Evolutionary conservation across 2,329 filamentous ascomycete genomes (phyloP), one percentile per base, ranked within the genome.

Genomic region (Pseudogymnoascus sp.): DNA sequence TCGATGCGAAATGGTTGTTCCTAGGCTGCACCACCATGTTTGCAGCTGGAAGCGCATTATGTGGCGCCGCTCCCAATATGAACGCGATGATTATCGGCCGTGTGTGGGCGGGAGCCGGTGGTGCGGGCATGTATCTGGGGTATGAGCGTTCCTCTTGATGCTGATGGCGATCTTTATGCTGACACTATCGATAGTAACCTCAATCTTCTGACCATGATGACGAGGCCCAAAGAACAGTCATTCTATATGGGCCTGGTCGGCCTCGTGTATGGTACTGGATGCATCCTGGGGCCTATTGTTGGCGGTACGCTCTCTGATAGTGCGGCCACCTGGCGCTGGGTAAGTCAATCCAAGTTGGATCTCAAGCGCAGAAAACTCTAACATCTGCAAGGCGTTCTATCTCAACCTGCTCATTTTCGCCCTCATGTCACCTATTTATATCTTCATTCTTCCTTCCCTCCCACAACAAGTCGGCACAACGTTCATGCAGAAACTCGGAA

Each of bases 311-410:
- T 77, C 37, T 64, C 72, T 4, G 70, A 76, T 29, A 67, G 67
- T 4, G 64, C 70, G 4, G 74, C 74, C 1, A 76, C 74, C 5
- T 80, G 78, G 78, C 70, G 78, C 65, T 79, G 35, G 35, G 35
- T 35, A 35, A 35, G 33, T 35, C 33, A 35, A 35, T 10, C 33
- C 33, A 35, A 35, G 33, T 35, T 35, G 33, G 10, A 35, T 35
- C 33, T 35, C 10, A 35, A 35, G 33, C 33, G 33, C 10, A 35
- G 33, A 35, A 35, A 10, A 35, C 33, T 35, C 33, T 35, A 35
- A 35, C 33, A 35, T 40, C 19, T 16, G 59, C 29, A 74, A 75
- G 64, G 68, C 76, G 4, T 68, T 77, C 1, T 72, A 62, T 13
- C 24, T 63, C 37, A 63, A 62, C 26, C 68, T 78, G 2, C 76